These are phyloP conservation scores for Phyllosticta capitalensis DNA, from an alignment of 2,329 filamentous ascomycete genomes.

Conservation along the genomic window DNA sequence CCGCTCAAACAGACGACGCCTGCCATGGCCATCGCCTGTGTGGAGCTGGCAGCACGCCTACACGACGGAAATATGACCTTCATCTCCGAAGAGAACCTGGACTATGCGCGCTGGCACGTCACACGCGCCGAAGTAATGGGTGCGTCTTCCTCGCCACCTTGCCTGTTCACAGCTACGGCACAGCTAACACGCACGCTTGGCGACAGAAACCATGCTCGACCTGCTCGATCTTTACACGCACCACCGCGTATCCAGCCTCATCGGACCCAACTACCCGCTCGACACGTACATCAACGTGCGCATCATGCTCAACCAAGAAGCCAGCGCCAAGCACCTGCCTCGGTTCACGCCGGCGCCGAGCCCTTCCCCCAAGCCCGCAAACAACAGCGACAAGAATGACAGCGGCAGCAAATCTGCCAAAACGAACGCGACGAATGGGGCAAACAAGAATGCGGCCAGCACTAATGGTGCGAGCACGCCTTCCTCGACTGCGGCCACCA, in stretches of 20 bases:
- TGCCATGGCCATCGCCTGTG: constrained; percentile 72
- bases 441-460: not conserved
- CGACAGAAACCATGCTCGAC: constrained; percentile 70
- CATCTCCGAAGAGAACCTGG: constrained; percentile 35
- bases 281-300: constrained; percentile 78
- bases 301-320: constrained; percentile 76
- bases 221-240: constrained; percentile 88
- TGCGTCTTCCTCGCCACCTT: constrained; percentile 11
- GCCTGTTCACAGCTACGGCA: not conserved
- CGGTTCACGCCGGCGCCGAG: constrained; percentile 30
- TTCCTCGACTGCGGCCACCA: constrained; percentile 19
- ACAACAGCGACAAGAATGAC: constrained; percentile 11
- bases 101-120: constrained; percentile 38
- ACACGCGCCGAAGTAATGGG: constrained; percentile 38
- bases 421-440: constrained; percentile 19
- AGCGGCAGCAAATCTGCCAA: constrained; percentile 19
- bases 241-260: constrained; percentile 61
- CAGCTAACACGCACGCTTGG: not conserved
- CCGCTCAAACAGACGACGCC: constrained; percentile 82
- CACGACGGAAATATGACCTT: constrained; percentile 45
- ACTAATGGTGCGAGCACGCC: constrained; percentile 19
- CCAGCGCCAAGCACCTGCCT: constrained; percentile 45
- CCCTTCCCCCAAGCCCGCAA: constrained; percentile 36
- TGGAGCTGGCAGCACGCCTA: constrained; percentile 71
- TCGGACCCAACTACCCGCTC: constrained; percentile 63